These are phyloP conservation scores for Avicennia marina DNA, from an alignment of 257 asterid genomes.

Conservation along the genomic window DNA sequence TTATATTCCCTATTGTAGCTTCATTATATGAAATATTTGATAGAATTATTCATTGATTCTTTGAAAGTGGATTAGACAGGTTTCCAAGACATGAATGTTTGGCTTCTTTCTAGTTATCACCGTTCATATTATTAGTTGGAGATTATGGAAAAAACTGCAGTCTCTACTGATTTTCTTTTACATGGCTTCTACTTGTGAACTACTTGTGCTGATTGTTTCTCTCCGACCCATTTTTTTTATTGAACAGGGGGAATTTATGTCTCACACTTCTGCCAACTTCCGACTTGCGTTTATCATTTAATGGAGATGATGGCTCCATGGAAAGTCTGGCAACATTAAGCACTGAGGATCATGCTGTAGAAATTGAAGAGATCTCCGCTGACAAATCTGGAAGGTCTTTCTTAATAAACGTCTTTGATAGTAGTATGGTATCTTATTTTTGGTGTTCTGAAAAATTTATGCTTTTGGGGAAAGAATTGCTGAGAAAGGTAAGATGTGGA, in stretches of 20 bases:
- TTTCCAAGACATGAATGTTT: no score
- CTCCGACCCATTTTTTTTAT: not conserved
- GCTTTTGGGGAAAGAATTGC: conserved; percentile 69
- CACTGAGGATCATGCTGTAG: conserved; percentile 33
- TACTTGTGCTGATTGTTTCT: conserved; percentile 15
- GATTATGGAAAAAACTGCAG: not conserved
- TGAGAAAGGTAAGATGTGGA: conserved; percentile 50
- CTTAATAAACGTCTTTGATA: conserved; percentile 38
- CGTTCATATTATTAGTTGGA: conserved; percentile 13
- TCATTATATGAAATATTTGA: not conserved
- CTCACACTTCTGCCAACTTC: conserved; percentile 83
- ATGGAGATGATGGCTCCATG: conserved; percentile 77
- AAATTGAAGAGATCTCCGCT: conserved; percentile 54
- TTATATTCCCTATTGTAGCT: not conserved
- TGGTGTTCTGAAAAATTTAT: conserved; percentile 88
- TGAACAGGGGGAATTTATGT: conserved; percentile 68
- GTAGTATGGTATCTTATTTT: conserved; percentile 42
- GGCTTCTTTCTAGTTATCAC: no score
- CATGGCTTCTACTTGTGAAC: conserved; percentile 1
- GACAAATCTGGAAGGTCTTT: conserved; percentile 91
- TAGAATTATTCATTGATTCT: not conserved
- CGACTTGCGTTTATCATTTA: conserved; percentile 70
- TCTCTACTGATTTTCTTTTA: not conserved
- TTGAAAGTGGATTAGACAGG: conserved; percentile 2
- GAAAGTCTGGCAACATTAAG: conserved; percentile 64